Evolutionary conservation across 495 filamentous ascomycete genomes (phyloP), one percentile per base, ranked within the genome.

Genomic region (Rusavskia elegans): DNA sequence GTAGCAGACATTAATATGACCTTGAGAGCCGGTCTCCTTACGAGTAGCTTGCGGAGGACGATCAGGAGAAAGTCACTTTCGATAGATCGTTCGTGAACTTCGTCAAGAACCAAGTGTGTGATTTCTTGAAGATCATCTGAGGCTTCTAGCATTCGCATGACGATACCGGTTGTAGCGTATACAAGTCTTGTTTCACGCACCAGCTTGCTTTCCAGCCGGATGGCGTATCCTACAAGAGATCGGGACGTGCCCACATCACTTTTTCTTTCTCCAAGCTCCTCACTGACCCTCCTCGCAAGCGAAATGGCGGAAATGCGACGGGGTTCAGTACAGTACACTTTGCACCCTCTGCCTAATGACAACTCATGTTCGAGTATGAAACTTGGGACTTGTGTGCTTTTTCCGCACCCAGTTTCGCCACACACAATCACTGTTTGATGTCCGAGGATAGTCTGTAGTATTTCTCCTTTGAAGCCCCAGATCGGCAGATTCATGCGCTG

Each of bases 1-100:
- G 92, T 98, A 6, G 92, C 92, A 49, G 89, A 95, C 92, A 96
- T 98, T 25, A 98, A 75, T 30, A 98, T 74, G 29, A 98, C 83
- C 58, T 82, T 83, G 44, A 95, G 66, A 44, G 89, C 78, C 46
- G 81, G 83, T 46, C 87, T 73, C 50, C 74, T 74, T 20, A 74
- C 56, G 61, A 95, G 75, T 16, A 96, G 69, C 56, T 89, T 84
- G 57, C 86, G 84, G 21, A 98, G 74, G 2, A 96, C 82, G 54
- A 96, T 85, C 13, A 98, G 70, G 19, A 98, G 71, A 64, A 98
- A 96, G 57, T 98, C 92, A 50, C 86, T 93, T 64, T 96, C 92
- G 55, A 98, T 96, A 19, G 17, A 40, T 40, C 55, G 27, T 59
- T 97, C 89, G 64, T 97, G 90, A 3, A 95, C 87, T 64, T 98